phyloP scores from a whole-genome alignment of 2,329 filamentous ascomycete genomes.

The Diaporthe helianthi region DNA sequence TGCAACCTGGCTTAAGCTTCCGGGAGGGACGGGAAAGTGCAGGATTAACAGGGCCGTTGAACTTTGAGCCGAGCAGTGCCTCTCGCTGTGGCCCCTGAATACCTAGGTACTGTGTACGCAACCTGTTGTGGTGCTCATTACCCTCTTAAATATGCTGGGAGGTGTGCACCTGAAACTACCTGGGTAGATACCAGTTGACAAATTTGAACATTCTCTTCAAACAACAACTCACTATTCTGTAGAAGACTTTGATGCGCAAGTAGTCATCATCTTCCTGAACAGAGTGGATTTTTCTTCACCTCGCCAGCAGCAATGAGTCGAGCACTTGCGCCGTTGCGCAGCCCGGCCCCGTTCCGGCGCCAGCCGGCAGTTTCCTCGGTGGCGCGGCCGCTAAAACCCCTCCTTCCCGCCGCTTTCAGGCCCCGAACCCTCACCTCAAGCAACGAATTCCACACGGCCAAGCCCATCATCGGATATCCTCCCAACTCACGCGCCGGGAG shows the following conservation, averaged over 20 bases:
- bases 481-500: not conserved
- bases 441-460: not conserved
- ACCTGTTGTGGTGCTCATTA: too few relatives aligned
- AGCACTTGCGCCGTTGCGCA: slow-evolving; percentile 1
- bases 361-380: not conserved
- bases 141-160: too few relatives aligned
- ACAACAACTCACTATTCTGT: not conserved
- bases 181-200: too few relatives aligned
- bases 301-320: slow-evolving; percentile 11
- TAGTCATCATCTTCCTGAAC: not conserved
- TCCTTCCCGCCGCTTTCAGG: not conserved
- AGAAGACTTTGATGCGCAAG: not conserved
- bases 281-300: not conserved
- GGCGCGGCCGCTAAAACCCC: slow-evolving; percentile 9
- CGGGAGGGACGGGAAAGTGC: not conserved
- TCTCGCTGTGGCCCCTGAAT: too few relatives aligned
- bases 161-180: too few relatives aligned
- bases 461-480: not conserved
- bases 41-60: not conserved
- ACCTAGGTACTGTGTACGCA: not conserved
- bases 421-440: not conserved
- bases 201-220: not conserved
- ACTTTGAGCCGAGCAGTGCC: not conserved
- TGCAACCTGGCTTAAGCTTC: not conserved
- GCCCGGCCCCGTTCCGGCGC: slow-evolving; percentile 4